These are phyloP conservation scores for Aspergillus egyptiacus DNA, from an alignment of 495 filamentous ascomycete species.

Conservation along the genomic window DNA sequence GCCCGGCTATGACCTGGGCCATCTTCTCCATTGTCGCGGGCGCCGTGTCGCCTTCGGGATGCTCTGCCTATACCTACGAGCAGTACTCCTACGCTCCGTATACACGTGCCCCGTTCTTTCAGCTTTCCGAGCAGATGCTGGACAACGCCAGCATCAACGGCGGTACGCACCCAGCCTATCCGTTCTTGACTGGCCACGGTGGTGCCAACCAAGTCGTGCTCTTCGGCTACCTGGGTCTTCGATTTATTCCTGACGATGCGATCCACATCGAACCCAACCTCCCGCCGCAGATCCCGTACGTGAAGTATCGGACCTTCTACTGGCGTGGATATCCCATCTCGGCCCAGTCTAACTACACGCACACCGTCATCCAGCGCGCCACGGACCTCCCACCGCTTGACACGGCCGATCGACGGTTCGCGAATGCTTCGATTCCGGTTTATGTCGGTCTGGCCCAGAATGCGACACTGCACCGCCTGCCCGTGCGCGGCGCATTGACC, in stretches of 20 bases:
- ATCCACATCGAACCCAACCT: slow-evolving; percentile 54
- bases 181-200: slow-evolving; percentile 63
- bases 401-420: slow-evolving; percentile 43
- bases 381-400: slow-evolving; percentile 24
- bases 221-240: slow-evolving; percentile 57
- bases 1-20: slow-evolving; percentile 63
- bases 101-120: slow-evolving; percentile 45
- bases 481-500: slow-evolving; percentile 45
- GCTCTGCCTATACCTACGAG: slow-evolving; percentile 57
- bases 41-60: slow-evolving; percentile 53
- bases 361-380: slow-evolving; percentile 55
- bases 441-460: slow-evolving; percentile 34
- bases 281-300: slow-evolving; percentile 55
- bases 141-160: slow-evolving; percentile 62
- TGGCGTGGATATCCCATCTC: slow-evolving; percentile 62
- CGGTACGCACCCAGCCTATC: slow-evolving; percentile 59
- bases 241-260: slow-evolving; percentile 44
- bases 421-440: slow-evolving; percentile 47
- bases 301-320: slow-evolving; percentile 63
- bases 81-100: slow-evolving; percentile 56
- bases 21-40: slow-evolving; percentile 59
- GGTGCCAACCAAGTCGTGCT: slow-evolving; percentile 57
- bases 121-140: slow-evolving; percentile 61
- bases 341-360: slow-evolving; percentile 57
- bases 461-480: slow-evolving; percentile 42